Evolutionary conservation across 2,329 filamentous ascomycete genomes (phyloP), one percentile per base, ranked within the genome.

Genomic region (Colletotrichum scovillei): DNA sequence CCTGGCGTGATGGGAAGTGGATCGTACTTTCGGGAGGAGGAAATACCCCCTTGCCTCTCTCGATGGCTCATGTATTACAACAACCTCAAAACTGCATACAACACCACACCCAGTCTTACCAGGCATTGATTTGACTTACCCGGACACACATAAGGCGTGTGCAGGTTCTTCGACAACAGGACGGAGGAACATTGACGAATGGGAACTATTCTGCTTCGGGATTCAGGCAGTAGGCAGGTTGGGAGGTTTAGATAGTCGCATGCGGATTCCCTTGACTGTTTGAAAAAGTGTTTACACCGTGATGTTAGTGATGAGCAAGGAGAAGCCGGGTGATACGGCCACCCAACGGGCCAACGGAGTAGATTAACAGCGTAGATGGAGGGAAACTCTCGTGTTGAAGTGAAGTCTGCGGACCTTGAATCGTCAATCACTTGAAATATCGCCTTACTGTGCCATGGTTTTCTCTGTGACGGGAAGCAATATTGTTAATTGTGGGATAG

Each of bases 1-100:
- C 83, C 91, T 98, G 76, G 96, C 96, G 78, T 98, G 90, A 89
- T 73, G 53, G 73, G 56, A 38, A 55, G 60, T 32, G 57, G 59
- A 56, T 55, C 60, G 70, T 66, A 55, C 60, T 64, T 58, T 72
- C 64, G 72, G 56, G 63, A 63, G 42, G 69, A 74, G 62, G 72
- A 63, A 63, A 74, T 68, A 72, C 68, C 72, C 72, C 59, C 59
- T 63, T 59, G 59, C 58, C 63, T 68, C 63, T 68, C 59, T 72
- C 69, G 64, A 63, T 42, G 53, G 57, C 59, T 69, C 56, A 65
- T 74, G 72, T 74, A 74, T 56, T 68, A 74, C 72, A 72, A 72
- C 68, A 65, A 55, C 62, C 53, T 63, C 57, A 74, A 72, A 74
- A 74, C 72, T 72, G 69, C 72, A 73, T 68, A 74, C 57, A 71